These are phyloP conservation scores for Phytophthora ohioensis DNA, from an alignment of 352 stramenopile species.

Conservation along the genomic window DNA sequence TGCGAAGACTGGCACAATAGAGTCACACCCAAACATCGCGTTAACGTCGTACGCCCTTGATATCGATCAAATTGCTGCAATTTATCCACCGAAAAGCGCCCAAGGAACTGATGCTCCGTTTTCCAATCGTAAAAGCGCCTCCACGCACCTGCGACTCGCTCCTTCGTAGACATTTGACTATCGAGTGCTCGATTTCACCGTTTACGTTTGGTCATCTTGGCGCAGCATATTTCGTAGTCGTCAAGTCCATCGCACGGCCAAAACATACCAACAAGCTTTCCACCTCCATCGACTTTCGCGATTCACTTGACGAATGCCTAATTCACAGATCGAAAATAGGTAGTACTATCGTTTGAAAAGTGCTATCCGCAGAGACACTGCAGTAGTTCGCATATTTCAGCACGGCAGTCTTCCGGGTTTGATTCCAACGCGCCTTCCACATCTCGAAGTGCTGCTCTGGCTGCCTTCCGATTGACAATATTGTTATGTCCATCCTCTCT, in stretches of 20 bases:
- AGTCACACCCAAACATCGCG: conserved; percentile 28
- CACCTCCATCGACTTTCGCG: too few species aligned
- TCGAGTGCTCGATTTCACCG: background rate
- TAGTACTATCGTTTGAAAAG: too few species aligned
- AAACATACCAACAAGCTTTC: too few species aligned
- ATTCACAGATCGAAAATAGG: too few species aligned
- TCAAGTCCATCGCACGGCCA: too few species aligned
- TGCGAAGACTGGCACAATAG: conserved; percentile 14
- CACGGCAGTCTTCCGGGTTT: conserved; percentile 60
- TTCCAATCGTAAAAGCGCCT: conserved; percentile 39
- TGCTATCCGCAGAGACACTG: conserved; percentile 38
- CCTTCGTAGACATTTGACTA: conserved; percentile 2
- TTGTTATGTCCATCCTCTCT: background rate
- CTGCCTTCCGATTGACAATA: conserved; percentile 24
- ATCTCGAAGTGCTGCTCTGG: conserved; percentile 37
- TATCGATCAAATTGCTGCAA: conserved; percentile 46
- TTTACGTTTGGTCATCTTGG: background rate
- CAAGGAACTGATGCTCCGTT: conserved; percentile 43
- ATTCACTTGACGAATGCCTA: too few species aligned
- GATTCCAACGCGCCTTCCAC: conserved; percentile 62
- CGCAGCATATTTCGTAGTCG: too few species aligned
- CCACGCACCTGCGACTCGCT: conserved; percentile 9
- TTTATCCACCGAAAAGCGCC: conserved; percentile 49
- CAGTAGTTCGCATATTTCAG: conserved; percentile 59
- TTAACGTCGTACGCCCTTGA: conserved; percentile 11